Base-by-base conservation (phyloP, 768 basidiomycete species). In the Agaricus subrufescens region DNA sequence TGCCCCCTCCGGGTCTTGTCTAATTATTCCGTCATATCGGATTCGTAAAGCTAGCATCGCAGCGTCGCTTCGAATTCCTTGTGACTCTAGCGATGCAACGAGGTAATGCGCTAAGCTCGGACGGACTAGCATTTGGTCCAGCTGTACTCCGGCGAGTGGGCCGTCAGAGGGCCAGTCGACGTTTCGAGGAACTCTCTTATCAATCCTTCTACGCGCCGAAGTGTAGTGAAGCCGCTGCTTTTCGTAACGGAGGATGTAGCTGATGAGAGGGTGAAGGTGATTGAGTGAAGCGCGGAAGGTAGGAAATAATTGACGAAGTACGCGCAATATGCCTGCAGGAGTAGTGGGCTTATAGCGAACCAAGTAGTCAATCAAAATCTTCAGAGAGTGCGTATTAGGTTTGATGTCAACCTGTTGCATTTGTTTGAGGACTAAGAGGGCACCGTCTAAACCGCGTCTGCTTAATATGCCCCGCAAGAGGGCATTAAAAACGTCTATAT, bases 31-130 rank as follows among this genome's bases (percentile, higher is more conserved):
- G 58, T 89, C 84, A 46, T 83, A 80, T 58, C 77, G 73, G 55
- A 93, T 82, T 44, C 86, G 83, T 60, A 89, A 69, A 7, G 79
- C 81, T 50, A 84, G 69, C 51, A 83, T 80, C 29, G 78, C 75
- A 34, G 75, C 70, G 64, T 91, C 86, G 57, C 78, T 78, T 60
- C 75, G 76, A 46, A 86, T 68, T 29, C 73, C 70, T 42, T 81
- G 78, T 14, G 66, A 69, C 29, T 66, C 62, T 37, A 90, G 67
- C 6, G 81, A 78, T 46, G 74, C 69, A 8, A 83, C 26, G 46
- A 83, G 65, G 7, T 82, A 71, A 34, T 66, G 69, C 12, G 78
- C 63, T 29, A 73, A 65, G 65, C 58, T 57, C 63, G 63, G 54
- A 71, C 66, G 34, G 2, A 46, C 50, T 29, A 45, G n/a, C 3